Evolutionary conservation across 495 filamentous ascomycete genomes (phyloP).

Genomic region (Ascodesmis nigricans): DNA sequence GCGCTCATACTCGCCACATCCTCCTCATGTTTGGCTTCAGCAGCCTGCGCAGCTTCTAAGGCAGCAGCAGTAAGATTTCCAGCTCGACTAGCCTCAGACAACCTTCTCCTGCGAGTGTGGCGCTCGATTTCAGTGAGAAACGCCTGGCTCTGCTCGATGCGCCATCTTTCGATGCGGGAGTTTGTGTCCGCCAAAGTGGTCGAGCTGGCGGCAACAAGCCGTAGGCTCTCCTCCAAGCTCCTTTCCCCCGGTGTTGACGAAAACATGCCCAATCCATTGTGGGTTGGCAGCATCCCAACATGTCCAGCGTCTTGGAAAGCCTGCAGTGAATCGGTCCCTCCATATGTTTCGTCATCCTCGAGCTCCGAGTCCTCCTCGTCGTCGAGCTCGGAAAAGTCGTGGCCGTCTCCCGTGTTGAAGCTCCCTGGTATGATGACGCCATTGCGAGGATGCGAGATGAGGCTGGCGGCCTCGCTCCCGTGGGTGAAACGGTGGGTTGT

Average conservation of each 20-base stretch:
- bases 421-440: constrained; percentile 27
- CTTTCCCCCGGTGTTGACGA: constrained; percentile 26
- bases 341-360: constrained; percentile 57
- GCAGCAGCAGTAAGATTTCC: constrained; percentile 16
- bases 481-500: constrained; percentile 50
- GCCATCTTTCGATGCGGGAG: constrained; percentile 71
- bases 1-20: constrained; percentile 18
- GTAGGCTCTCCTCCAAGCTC: constrained; percentile 32
- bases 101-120: constrained; percentile 48
- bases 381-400: constrained; percentile 31
- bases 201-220: constrained; percentile 36
- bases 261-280: constrained; percentile 83
- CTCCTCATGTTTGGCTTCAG: constrained; percentile 26
- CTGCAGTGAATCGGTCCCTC: constrained; percentile 60
- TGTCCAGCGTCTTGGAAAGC: constrained; percentile 33
- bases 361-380: constrained; percentile 66
- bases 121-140: constrained; percentile 73
- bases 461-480: constrained; percentile 53
- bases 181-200: constrained; percentile 41
- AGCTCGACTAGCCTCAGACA: constrained; percentile 23
- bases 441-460: constrained; percentile 26
- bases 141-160: constrained; percentile 67
- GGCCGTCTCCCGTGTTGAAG: constrained; percentile 27
- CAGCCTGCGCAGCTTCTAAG: constrained; percentile 1
- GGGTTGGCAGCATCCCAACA: constrained; percentile 50